These are phyloP conservation scores for carrot (Daucus carota) DNA, from an alignment of 129 eudicot species.

Conservation along the genomic window DNA sequence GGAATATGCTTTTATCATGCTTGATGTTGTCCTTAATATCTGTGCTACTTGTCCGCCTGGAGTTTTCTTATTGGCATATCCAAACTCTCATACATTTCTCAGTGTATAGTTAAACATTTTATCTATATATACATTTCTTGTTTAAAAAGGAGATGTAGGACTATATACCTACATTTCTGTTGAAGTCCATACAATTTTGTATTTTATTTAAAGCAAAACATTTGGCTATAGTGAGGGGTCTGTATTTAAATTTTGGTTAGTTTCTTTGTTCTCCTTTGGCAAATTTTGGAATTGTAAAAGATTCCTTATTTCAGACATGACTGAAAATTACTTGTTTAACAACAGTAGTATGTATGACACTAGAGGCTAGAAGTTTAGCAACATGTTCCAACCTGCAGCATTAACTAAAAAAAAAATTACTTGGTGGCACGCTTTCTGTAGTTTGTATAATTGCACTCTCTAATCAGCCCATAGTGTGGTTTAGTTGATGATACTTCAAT, in stretches of 20 bases:
- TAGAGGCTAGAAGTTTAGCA: neutral
- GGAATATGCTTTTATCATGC: neutral
- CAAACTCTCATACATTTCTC: neutral
- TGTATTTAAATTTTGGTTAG: neutral
- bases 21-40: neutral
- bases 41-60: neutral
- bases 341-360: neutral
- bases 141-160: neutral
- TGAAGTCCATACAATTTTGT: neutral
- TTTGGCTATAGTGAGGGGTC: no score
- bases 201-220: neutral
- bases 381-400: neutral
- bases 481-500: neutral
- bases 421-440: neutral
- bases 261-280: neutral
- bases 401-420: neutral
- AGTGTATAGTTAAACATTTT: no score
- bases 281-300: neutral
- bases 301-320: neutral
- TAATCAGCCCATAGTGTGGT: neutral
- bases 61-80: neutral
- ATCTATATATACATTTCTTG: neutral
- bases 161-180: neutral
- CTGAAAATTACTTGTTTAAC: neutral
- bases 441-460: neutral